Evolutionary conservation across 352 stramenopile genomes (phyloP).

Genomic region (Globisporangium paroecandrum): DNA sequence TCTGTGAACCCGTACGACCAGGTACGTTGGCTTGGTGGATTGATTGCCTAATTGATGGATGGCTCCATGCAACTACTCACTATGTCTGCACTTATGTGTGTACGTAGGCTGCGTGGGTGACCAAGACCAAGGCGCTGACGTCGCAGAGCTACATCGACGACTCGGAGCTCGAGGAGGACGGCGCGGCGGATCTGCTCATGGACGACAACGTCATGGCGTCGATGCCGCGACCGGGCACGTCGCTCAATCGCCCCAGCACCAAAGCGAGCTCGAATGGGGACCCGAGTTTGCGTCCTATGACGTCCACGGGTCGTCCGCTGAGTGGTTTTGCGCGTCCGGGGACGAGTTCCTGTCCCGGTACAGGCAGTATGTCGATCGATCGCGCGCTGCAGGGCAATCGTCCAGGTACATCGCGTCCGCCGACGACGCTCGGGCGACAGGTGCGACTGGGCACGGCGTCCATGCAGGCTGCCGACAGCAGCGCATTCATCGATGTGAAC

Average conservation of each 20-base stretch:
- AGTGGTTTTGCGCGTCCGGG: conserved; percentile 87
- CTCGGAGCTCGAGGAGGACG: conserved; percentile 90
- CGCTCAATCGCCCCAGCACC: conserved; percentile 82
- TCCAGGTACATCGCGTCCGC: conserved; percentile 77
- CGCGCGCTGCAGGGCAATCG: conserved; percentile 68
- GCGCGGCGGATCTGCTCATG: conserved; percentile 88
- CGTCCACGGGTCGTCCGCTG: conserved; percentile 71
- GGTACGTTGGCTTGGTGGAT: conserved; percentile 17
- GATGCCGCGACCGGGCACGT: conserved; percentile 86
- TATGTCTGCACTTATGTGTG: neutral
- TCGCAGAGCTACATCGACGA: conserved; percentile 90
- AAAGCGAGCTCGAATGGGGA: conserved; percentile 38
- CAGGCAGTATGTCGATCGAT: conserved; percentile 73
- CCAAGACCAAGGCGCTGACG: conserved; percentile 88
- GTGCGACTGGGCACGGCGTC: conserved; percentile 90
- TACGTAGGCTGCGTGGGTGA: conserved; percentile 82
- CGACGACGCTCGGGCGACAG: conserved; percentile 88
- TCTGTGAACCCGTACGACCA: conserved; percentile 85
- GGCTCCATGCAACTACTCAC: too few relatives aligned
- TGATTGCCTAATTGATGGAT: neutral
- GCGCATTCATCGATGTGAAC: conserved; percentile 90
- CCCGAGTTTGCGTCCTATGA: conserved; percentile 83
- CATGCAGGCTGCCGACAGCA: conserved; percentile 64
- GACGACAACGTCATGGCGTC: conserved; percentile 91
- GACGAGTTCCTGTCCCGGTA: conserved; percentile 66